These are phyloP conservation scores for Colletotrichum incanum DNA, from an alignment of 2,329 filamentous ascomycete species.

Conservation along the genomic window DNA sequence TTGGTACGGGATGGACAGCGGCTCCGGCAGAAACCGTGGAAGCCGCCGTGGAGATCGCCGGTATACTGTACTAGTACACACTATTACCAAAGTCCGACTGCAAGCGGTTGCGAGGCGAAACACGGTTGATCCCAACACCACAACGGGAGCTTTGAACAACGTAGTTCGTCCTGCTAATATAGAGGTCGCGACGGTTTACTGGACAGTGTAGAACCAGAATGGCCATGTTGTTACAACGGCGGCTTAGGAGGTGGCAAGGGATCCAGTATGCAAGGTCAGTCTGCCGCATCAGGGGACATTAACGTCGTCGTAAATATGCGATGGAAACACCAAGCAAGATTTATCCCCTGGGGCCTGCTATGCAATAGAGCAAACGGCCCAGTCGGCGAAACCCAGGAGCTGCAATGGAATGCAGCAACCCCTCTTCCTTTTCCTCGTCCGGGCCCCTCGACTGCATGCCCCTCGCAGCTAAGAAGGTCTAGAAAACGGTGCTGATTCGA, in stretches of 20 bases:
- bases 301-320: neutral
- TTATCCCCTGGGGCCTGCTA: neutral
- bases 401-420: slow-evolving; percentile 5
- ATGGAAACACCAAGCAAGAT: neutral
- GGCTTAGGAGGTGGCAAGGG: neutral
- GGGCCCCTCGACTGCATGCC: slow-evolving; percentile 6
- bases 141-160: neutral
- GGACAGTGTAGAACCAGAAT: neutral
- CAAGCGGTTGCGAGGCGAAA: neutral
- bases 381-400: neutral
- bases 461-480: neutral
- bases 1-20: neutral
- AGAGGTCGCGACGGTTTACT: too few relatives aligned
- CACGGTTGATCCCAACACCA: neutral
- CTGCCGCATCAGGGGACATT: slow-evolving; percentile 8
- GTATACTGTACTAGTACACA: neutral
- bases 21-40: slow-evolving; percentile 3
- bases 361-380: neutral
- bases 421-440: neutral
- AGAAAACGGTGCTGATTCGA: slow-evolving; percentile 23
- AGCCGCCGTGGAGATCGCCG: slow-evolving; percentile 7
- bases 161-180: neutral
- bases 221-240: slow-evolving; percentile 1
- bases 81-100: slow-evolving; percentile 5
- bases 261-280: slow-evolving; percentile 23